Conservation (phyloP, 2,329 filamentous ascomycete species). For the Aureobasidium sp. region DNA sequence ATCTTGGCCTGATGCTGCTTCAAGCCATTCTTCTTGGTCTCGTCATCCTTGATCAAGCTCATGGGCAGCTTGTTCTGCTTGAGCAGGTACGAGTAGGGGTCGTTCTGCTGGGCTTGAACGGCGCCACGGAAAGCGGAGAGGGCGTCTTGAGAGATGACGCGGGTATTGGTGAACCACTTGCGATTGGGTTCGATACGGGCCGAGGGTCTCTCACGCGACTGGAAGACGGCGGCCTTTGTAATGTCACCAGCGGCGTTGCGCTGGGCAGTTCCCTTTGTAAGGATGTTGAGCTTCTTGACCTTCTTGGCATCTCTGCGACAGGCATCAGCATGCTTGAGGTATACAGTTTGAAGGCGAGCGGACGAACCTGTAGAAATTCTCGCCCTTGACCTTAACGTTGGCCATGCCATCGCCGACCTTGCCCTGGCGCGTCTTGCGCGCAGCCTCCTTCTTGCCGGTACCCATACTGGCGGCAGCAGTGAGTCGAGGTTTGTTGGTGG, state of each 20-base stretch:
- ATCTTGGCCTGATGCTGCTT: constrained; percentile 95
- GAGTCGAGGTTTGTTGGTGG: neutral
- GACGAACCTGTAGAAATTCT: constrained; percentile 86
- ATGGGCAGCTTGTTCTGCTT: constrained; percentile 97
- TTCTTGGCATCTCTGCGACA: constrained; percentile 63
- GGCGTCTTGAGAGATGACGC: constrained; percentile 83
- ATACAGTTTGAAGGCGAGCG: neutral
- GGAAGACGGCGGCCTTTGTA: constrained; percentile 73
- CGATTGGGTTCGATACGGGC: constrained; percentile 92
- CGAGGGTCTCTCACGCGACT: constrained; percentile 71
- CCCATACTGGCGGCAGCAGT: constrained; percentile 56
- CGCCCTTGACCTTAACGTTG: constrained; percentile 90
- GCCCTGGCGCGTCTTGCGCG: constrained; percentile 75
- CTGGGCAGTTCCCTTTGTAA: constrained; percentile 77
- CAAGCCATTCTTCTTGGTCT: constrained; percentile 62
- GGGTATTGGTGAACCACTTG: constrained; percentile 96
- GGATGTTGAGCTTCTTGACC: constrained; percentile 81
- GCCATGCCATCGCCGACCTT: constrained; percentile 79
- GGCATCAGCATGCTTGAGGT: constrained; percentile 10
- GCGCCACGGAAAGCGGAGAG: constrained; percentile 82
- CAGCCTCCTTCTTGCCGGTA: constrained; percentile 84
- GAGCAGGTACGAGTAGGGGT: constrained; percentile 90
- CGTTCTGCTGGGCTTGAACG: constrained; percentile 80
- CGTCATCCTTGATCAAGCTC: constrained; percentile 77
- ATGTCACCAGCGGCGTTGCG: constrained; percentile 79